Base-by-base conservation (phyloP, 352 stramenopile genomes). In the Thraustotheca clavata region DNA sequence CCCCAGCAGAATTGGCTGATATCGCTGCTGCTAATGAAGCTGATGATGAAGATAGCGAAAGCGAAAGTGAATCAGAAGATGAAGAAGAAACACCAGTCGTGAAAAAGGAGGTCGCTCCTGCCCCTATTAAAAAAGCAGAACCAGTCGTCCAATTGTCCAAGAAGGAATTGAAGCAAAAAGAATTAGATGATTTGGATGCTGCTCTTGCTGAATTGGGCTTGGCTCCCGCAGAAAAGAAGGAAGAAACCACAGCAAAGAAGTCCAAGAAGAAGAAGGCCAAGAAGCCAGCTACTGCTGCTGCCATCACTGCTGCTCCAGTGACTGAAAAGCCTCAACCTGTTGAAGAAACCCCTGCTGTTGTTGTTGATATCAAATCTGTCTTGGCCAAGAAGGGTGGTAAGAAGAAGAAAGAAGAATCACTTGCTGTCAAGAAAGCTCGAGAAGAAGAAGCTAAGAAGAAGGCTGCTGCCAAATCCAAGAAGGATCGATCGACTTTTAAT, bases 381-480 rank as follows among this genome's bases (percentile, higher is more conserved):
- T 29, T 65, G 16, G 57, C 57, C 18, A 65, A 65, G 57, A 65
- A 65, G 57, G 57, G 35, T 26, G 47, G 47, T 16, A 43, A 43
- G 22, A 65, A 65, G 57, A 65, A 65, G 57, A 65, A 65, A 46
- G 57, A 65, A 41, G 57, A 65, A 35, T 65, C 57, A 33, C 47
- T 65, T 27, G 57, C 35, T 40, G 57, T 65, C 27, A 65, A 54
- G 57, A 65, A 65, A 46, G 57, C 57, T 20, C 57, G 57, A n/a
- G 57, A 65, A 55, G 57, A 65, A 41, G 57, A 65, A 55, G 57
- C 57, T 12, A 65, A 65, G 57, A 65, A 65, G 57, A 65, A 65
- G 57, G 57, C 57, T 1, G 57, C 36, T 6, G 38, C 57, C 38
- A 65, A 65, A 33, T 47, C 36, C 27, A 65, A 65, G 57, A 43